These are phyloP conservation scores for Ambrosia hybrid DNA, from an alignment of 140 eudicot genomes.

Conservation along the genomic window DNA sequence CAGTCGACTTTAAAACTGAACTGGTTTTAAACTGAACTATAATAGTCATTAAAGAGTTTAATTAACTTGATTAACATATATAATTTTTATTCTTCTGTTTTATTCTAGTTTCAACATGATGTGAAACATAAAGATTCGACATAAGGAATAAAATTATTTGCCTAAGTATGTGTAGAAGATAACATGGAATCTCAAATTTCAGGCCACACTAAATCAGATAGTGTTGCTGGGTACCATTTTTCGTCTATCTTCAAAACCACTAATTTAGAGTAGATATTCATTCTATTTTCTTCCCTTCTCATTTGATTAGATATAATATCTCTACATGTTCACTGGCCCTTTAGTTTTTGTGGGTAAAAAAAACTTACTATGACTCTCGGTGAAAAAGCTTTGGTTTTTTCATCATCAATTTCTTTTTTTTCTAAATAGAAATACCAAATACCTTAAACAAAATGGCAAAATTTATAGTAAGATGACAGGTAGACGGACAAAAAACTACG, in stretches of 20 bases:
- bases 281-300: conserved; percentile 10
- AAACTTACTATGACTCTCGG: too few relatives aligned
- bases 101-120: conserved; percentile 4
- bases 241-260: conserved; percentile 25
- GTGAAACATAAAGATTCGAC: conserved; percentile 7
- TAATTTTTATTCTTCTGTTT: not conserved
- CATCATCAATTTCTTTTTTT: too few relatives aligned
- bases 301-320: not conserved
- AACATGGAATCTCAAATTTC: conserved; percentile 28
- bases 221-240: conserved; percentile 18
- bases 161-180: conserved; percentile 20
- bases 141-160: conserved; percentile 16
- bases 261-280: conserved; percentile 7
- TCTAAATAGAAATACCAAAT: too few relatives aligned
- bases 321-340: not conserved
- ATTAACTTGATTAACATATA: not conserved
- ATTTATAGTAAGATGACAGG: too few relatives aligned
- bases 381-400: too few relatives aligned
- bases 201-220: conserved; percentile 20
- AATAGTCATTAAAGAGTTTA: not conserved
- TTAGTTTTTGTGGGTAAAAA: too few relatives aligned
- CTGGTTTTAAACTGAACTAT: not conserved
- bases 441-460: too few relatives aligned
- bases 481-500: too few relatives aligned
- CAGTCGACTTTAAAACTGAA: too few relatives aligned